Evolutionary conservation across 1,284 basidiomycete species (phyloP), one percentile per base, ranked within the genome.

Genomic region (Malassezia yamatoensis): DNA sequence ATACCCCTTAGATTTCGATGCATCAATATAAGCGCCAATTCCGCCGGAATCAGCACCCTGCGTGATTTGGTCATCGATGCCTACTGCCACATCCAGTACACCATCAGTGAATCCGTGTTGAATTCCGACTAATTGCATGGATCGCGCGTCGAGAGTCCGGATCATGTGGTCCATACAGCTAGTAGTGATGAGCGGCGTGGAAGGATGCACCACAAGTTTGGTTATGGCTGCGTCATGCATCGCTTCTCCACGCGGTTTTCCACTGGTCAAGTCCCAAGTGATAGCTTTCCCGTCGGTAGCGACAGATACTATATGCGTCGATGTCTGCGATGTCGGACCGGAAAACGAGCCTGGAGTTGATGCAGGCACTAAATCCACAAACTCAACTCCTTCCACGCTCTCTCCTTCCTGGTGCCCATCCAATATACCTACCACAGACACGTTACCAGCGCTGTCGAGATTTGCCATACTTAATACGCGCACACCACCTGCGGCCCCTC

Each of bases 221-320:
- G 60, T 63, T 50, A 62, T 63, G 35, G 62, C 57, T 16, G 57
- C 69, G 11, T 60, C 61, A 54, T 51, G 64, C 51, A 59, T 21
- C 44, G 54, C 63, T 55, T 61, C 59, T 46, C 61, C 61, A 37
- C 63, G 63, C 57, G 59, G 56, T 56, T 65, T 64, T 53, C 67
- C 63, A 12, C 88, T 89, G 45, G 81, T 81, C 38, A 93, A 79
- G 77, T 99, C 93, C 90, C 90, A 96, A 41, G 96, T 84, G 69
- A 87, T 88, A 24, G 85, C 86, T 75, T 88, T 90, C 0, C 91
- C 90, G 72, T 99, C 94, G 9, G 91, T 96, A 2, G 83, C 90
- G 8, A 87, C 90, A 1, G 87, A 90, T 1, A 90, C 83, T 29
- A 86, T 86, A 13, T 88, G 82, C 29, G 55, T 40, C 10, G 55